Conservation (phyloP, 2,329 filamentous ascomycete species). For the Botryosphaeria dothidea region DNA sequence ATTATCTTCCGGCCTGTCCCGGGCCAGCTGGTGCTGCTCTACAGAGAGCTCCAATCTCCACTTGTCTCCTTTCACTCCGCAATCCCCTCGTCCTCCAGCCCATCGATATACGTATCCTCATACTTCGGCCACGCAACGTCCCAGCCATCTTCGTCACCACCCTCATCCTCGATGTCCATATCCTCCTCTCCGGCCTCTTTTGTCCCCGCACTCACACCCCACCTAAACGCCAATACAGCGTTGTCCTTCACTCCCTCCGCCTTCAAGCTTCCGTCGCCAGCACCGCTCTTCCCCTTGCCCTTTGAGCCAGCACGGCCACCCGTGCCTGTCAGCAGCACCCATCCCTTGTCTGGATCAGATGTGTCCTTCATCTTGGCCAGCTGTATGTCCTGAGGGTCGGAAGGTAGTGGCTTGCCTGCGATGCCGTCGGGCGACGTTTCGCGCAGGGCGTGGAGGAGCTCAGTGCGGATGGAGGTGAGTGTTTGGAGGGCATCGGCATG, state of each 20-base stretch:
- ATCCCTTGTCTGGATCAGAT: constrained; percentile 43
- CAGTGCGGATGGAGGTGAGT: constrained; percentile 41
- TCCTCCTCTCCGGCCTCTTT: background rate
- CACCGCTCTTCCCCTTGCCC: constrained; percentile 18
- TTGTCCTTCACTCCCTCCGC: constrained; percentile 37
- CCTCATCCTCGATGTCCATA: constrained; percentile 9
- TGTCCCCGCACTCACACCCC: constrained; percentile 24
- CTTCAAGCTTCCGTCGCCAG: constrained; percentile 34
- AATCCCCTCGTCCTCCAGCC: constrained; percentile 25
- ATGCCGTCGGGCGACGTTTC: constrained; percentile 39
- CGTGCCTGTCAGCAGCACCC: constrained; percentile 33
- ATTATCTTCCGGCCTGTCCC: background rate
- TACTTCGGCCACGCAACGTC: constrained; percentile 37
- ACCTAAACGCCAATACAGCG: constrained; percentile 39
- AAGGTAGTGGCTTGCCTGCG: constrained; percentile 39
- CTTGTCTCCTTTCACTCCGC: background rate
- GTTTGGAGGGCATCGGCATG: constrained; percentile 46
- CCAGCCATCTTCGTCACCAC: constrained; percentile 28
- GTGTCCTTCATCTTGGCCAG: constrained; percentile 44
- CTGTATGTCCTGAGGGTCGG: constrained; percentile 39
- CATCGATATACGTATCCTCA: constrained; percentile 36
- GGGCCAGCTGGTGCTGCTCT: background rate
- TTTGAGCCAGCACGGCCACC: constrained; percentile 26
- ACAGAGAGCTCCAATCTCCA: background rate
- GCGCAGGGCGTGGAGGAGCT: constrained; percentile 43